phyloP scores from a whole-genome alignment of 1,284 basidiomycete genomes.

The Taiwanofungus camphoratus region DNA sequence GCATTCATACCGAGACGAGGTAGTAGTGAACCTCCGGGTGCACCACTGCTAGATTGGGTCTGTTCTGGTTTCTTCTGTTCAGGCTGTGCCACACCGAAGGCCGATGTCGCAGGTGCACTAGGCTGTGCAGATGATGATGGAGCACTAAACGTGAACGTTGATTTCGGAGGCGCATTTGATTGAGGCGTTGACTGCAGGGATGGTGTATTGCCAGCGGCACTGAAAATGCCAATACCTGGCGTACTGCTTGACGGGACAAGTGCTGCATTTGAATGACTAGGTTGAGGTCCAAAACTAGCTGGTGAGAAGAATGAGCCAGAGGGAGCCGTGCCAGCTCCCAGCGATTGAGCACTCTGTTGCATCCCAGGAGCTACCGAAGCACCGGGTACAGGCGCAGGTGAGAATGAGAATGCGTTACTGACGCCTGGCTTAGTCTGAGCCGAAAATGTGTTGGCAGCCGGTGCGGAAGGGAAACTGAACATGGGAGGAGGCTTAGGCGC shows the following conservation, averaged over 20 bases:
- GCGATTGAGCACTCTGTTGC: neutral
- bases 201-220: constrained; percentile 1
- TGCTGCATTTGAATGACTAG: too few relatives aligned
- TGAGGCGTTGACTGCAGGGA: constrained; percentile 4
- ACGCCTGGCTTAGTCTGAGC: neutral
- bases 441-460: constrained; percentile 9
- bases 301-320: neutral
- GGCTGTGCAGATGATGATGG: constrained; percentile 4
- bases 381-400: too few relatives aligned
- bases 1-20: constrained; percentile 19
- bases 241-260: neutral
- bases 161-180: constrained; percentile 7
- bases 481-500: constrained; percentile 9
- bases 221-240: neutral
- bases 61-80: constrained; percentile 13
- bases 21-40: constrained; percentile 17
- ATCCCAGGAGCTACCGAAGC: neutral
- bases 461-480: constrained; percentile 12
- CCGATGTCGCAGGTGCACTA: constrained; percentile 3
- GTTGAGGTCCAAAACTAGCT: constrained; percentile 3
- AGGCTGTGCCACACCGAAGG: constrained; percentile 5
- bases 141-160: constrained; percentile 14
- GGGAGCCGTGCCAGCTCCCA: neutral
- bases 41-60: neutral
- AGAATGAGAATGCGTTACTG: too few relatives aligned